These are phyloP conservation scores for Yarrowia sp. DNA, from an alignment of 805 yeast genomes.

Conservation along the genomic window DNA sequence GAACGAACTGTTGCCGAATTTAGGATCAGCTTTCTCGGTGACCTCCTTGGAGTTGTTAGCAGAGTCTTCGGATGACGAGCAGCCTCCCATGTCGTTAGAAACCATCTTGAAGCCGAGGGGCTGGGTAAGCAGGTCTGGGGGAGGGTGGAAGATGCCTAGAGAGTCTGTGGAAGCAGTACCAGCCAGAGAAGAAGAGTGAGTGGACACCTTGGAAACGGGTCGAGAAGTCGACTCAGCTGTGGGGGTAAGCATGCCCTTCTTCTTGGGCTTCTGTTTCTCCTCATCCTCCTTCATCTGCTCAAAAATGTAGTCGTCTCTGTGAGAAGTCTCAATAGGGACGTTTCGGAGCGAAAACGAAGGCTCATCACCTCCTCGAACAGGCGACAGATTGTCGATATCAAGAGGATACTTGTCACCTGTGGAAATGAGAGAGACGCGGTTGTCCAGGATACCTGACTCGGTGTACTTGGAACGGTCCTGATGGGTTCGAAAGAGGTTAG, in stretches of 20 bases:
- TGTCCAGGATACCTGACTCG: neutral
- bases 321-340: constrained; percentile 10
- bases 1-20: neutral
- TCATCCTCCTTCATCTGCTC: neutral
- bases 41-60: neutral
- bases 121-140: constrained; percentile 3
- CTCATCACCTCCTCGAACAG: neutral
- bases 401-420: neutral
- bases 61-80: neutral
- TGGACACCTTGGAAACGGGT: neutral
- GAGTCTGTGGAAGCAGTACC: constrained; percentile 9
- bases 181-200: neutral
- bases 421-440: neutral
- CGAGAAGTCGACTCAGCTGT: neutral
- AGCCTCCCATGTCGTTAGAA: constrained; percentile 9
- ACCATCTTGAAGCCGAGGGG: constrained; percentile 20
- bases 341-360: constrained; percentile 5
- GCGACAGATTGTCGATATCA: constrained; percentile 8
- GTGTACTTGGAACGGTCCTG: constrained; percentile 16
- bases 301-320: constrained; percentile 4
- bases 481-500: constrained; percentile 17
- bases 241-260: neutral
- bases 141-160: neutral
- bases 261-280: too few species aligned
- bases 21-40: neutral